A percentile compares a stretch with the other conserved stretches of the same genome.
These are phyloP conservation scores for Hypomontagnella submonticulosa DNA, from an alignment of 495 filamentous ascomycete genomes.

Conservation along the genomic window DNA sequence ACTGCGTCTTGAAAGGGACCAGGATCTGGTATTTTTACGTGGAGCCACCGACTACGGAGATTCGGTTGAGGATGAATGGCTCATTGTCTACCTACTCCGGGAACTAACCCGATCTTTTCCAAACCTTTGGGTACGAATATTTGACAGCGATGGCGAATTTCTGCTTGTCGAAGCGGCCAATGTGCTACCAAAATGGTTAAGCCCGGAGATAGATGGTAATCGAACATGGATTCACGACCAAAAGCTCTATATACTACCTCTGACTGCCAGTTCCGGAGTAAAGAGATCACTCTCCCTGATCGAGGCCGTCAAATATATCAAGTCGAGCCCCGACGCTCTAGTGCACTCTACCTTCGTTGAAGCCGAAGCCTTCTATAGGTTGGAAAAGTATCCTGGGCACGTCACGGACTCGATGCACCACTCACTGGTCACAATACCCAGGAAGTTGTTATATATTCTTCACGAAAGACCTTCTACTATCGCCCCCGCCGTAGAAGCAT, in stretches of 20 bases:
- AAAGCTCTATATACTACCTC: constrained; percentile 78
- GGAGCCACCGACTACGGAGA: constrained; percentile 89
- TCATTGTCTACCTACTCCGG: constrained; percentile 90
- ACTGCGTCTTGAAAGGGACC: constrained; percentile 66
- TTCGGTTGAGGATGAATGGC: constrained; percentile 96
- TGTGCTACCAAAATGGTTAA: constrained; percentile 87
- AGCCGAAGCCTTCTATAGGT: constrained; percentile 87
- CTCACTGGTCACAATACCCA: constrained; percentile 75
- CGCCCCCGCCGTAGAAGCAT: constrained; percentile 86
- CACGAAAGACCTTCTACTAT: constrained; percentile 77
- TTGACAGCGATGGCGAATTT: constrained; percentile 93
- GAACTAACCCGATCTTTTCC: constrained; percentile 78
- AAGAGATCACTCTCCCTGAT: constrained; percentile 64
- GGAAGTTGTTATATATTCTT: constrained; percentile 83
- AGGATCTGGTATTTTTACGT: constrained; percentile 66
- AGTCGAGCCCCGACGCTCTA: constrained; percentile 60
- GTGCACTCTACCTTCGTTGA: constrained; percentile 77
- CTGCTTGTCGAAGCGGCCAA: constrained; percentile 94
- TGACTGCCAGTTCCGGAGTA: constrained; percentile 39
- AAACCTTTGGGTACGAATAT: constrained; percentile 82
- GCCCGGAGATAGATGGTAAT: constrained; percentile 88
- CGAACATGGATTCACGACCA: constrained; percentile 84
- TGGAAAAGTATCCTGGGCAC: constrained; percentile 81
- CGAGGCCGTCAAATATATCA: constrained; percentile 70
- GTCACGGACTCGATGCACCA: constrained; percentile 78